Evolutionary conservation across 225 moss, liverwort and hornwort genomes (phyloP).

Genomic region (Climacium dendroides): DNA sequence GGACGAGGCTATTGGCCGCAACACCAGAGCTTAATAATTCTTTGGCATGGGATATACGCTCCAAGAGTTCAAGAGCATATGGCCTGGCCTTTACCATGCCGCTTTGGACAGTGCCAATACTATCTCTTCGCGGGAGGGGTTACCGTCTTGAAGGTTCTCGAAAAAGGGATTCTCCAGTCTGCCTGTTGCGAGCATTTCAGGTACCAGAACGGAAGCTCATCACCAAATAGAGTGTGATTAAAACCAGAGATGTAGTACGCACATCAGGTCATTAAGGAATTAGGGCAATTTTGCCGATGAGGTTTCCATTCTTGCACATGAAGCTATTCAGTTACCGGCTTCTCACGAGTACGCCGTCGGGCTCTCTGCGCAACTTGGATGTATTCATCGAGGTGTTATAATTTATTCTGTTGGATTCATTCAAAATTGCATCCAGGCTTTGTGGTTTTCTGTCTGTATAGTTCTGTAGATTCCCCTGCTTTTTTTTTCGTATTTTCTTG

Average conservation of each 20-base stretch:
- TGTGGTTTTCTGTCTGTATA: background rate
- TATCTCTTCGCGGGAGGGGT: slow-evolving; percentile 77
- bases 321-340: background rate
- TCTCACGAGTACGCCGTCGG: background rate
- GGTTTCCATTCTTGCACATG: background rate
- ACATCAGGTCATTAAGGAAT: background rate
- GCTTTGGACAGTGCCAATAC: slow-evolving; percentile 47
- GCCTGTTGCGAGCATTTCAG: slow-evolving; percentile 26
- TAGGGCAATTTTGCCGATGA: background rate
- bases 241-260: background rate
- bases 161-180: slow-evolving; percentile 42
- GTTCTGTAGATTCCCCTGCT: background rate
- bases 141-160: slow-evolving; percentile 64
- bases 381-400: background rate
- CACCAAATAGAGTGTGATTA: background rate
- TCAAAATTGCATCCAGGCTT: background rate
- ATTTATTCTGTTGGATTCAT: background rate
- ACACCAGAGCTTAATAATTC: slow-evolving; percentile 37
- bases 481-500: background rate
- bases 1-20: slow-evolving; percentile 51
- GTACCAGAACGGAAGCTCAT: background rate
- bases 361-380: background rate
- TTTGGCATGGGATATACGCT: slow-evolving; percentile 44
- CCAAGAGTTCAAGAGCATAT: slow-evolving; percentile 44
- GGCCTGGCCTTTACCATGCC: slow-evolving; percentile 31